phyloP scores from a whole-genome alignment of 495 filamentous ascomycete genomes.

The Coniosporium apollinis region DNA sequence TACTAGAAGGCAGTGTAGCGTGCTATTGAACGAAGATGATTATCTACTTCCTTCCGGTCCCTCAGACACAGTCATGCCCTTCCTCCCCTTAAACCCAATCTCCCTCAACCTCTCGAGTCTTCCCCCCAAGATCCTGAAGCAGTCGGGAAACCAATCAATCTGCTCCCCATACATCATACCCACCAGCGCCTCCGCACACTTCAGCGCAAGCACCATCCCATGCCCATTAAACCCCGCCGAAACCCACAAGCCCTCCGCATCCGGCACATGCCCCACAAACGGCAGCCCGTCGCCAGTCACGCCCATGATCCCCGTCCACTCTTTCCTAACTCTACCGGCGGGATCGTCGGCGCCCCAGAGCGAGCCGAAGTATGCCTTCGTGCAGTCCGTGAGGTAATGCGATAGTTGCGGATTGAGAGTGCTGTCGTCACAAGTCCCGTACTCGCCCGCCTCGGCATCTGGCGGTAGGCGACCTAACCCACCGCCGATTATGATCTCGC shows the following conservation, averaged over 20 bases:
- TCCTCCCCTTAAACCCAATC: constrained; percentile 29
- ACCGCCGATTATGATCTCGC: constrained; percentile 57
- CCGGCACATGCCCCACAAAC: constrained; percentile 28
- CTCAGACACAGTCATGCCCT: too few species aligned
- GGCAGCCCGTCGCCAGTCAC: constrained; percentile 38
- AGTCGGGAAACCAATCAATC: constrained; percentile 35
- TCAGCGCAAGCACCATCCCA: constrained; percentile 41
- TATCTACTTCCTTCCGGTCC: too few species aligned
- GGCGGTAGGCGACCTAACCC: constrained; percentile 34
- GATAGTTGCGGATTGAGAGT: constrained; percentile 36
- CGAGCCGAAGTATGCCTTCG: constrained; percentile 36
- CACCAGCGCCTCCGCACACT: constrained; percentile 35
- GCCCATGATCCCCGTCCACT: constrained; percentile 51
- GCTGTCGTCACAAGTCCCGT: constrained; percentile 42
- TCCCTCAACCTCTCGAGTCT: constrained; percentile 27
- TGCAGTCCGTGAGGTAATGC: constrained; percentile 29
- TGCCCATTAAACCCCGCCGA: constrained; percentile 39
- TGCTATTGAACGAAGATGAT: too few species aligned
- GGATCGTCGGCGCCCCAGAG: constrained; percentile 40
- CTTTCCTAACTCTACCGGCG: constrained; percentile 36
- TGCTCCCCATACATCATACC: constrained; percentile 29
- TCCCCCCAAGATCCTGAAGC: constrained; percentile 29
- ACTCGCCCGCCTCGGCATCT: constrained; percentile 30
- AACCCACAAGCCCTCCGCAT: constrained; percentile 31
- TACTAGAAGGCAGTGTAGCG: too few species aligned